Percentiles rank a stretch among this genome's conserved stretches.
These are phyloP conservation scores for Gastrodia elata DNA, from an alignment of 106 monocot genomes.

Conservation along the genomic window DNA sequence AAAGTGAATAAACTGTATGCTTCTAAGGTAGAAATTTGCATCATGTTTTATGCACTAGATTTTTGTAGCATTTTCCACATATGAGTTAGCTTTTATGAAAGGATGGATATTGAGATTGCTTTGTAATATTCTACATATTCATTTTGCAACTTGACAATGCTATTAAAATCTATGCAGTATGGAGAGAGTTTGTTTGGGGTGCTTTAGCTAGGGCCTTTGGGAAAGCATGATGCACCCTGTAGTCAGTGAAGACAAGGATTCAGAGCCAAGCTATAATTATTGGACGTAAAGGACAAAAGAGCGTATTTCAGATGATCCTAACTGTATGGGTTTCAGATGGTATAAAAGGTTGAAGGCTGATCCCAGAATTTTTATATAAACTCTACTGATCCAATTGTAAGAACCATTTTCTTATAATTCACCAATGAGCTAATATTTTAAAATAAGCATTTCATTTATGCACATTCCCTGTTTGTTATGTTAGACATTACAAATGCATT, in stretches of 20 bases:
- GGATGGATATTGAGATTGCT: not conserved
- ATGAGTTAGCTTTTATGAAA: not conserved
- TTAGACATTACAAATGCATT: not conserved
- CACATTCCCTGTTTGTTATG: not conserved
- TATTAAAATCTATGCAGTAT: conserved; percentile 33
- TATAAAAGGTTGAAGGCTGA: conserved; percentile 34
- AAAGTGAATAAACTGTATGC: not conserved
- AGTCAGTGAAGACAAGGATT: conserved; percentile 82
- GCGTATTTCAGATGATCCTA: conserved; percentile 65
- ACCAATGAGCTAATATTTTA: not conserved
- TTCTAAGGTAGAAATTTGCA: not conserved
- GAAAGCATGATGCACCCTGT: conserved; percentile 97
- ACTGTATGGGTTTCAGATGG: conserved; percentile 86
- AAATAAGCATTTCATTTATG: not conserved
- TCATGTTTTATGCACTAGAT: not conserved
- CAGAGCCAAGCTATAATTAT: conserved; percentile 83
- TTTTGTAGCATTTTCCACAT: not conserved
- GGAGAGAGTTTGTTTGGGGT: conserved; percentile 98
- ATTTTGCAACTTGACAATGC: not conserved
- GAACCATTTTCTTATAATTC: not conserved
- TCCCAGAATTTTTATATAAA: not conserved
- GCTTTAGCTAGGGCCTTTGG: conserved; percentile 81
- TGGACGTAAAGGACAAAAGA: conserved; percentile 71
- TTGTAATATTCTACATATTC: not conserved
- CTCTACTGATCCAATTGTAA: not conserved